Conservation (phyloP, 2,329 filamentous ascomycete species). For the Pseudogymnoascus sp. region DNA sequence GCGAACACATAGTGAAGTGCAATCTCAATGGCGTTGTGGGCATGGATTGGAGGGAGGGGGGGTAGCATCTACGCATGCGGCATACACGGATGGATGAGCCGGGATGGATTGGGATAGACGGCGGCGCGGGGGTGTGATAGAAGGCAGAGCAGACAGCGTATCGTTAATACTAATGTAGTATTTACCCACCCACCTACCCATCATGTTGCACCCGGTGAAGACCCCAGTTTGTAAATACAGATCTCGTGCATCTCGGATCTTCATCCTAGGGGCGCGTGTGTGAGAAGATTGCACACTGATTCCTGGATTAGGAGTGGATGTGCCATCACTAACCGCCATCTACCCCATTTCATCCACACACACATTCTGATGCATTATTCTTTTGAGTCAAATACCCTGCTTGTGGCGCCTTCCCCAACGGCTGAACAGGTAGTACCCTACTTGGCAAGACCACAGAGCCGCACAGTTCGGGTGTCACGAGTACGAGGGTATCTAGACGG, state of each 20-base stretch:
- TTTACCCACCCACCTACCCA: background rate
- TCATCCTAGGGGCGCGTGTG: too few relatives aligned
- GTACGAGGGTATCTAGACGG: background rate
- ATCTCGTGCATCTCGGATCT: background rate
- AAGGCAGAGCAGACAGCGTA: background rate
- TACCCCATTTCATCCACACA: background rate
- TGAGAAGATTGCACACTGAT: too few relatives aligned
- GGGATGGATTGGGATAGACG: background rate
- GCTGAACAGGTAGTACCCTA: background rate
- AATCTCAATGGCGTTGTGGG: background rate
- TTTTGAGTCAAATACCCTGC: background rate
- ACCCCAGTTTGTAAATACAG: background rate
- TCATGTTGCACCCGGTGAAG: background rate
- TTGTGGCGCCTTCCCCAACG: background rate
- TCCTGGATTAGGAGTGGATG: too few relatives aligned
- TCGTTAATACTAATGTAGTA: background rate
- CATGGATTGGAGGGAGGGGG: background rate
- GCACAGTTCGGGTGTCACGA: background rate
- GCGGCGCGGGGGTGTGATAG: background rate
- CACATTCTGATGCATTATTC: background rate
- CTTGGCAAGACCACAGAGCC: background rate
- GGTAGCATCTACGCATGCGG: background rate
- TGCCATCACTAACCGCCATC: too few relatives aligned
- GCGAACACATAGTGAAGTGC: background rate
- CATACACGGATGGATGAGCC: background rate